Percentiles rank a stretch among this genome's conserved stretches.
Conservation (phyloP, 345 rosid genomes). For the Eutrema heterophyllum region DNA sequence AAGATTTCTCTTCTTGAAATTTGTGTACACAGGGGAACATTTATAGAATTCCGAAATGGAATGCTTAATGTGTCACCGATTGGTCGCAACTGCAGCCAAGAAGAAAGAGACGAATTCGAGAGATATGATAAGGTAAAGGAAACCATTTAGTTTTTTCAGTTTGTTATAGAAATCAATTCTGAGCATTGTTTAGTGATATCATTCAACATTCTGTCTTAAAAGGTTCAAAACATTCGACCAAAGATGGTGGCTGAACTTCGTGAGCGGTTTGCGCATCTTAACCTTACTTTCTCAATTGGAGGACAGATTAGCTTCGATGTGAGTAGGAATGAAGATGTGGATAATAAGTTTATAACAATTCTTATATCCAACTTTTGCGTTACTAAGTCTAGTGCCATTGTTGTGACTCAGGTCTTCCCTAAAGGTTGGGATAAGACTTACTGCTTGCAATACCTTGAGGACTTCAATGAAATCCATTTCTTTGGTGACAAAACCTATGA, state of each 20-base stretch:
- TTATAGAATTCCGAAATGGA: conserved; percentile 94
- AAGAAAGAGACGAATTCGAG: conserved; percentile 97
- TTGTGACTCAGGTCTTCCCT: conserved; percentile 70
- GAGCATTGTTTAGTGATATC: not conserved
- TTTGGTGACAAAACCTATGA: conserved; percentile 98
- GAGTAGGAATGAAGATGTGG: conserved; percentile 26
- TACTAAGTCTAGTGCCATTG: not conserved
- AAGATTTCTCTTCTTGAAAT: not conserved
- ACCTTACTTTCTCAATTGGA: conserved; percentile 93
- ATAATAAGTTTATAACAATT: not conserved
- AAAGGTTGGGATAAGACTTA: conserved; percentile 99
- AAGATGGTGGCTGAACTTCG: conserved; percentile 81
- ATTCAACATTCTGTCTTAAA: conserved; percentile 29
- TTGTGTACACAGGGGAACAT: conserved; percentile 69
- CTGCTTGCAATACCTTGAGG: conserved; percentile 81
- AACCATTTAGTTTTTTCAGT: not conserved
- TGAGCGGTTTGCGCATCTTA: conserved; percentile 85
- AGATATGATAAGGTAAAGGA: conserved; percentile 79
- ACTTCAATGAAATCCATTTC: conserved; percentile 82
- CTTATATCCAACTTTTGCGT: not conserved
- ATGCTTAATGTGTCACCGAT: conserved; percentile 98
- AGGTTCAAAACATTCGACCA: conserved; percentile 80
- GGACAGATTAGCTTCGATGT: conserved; percentile 99
- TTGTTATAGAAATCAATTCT: not conserved
- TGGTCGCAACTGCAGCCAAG: conserved; percentile 98